phyloP scores from a whole-genome alignment of 129 eudicot species.

The Pittosporum tobira region DNA sequence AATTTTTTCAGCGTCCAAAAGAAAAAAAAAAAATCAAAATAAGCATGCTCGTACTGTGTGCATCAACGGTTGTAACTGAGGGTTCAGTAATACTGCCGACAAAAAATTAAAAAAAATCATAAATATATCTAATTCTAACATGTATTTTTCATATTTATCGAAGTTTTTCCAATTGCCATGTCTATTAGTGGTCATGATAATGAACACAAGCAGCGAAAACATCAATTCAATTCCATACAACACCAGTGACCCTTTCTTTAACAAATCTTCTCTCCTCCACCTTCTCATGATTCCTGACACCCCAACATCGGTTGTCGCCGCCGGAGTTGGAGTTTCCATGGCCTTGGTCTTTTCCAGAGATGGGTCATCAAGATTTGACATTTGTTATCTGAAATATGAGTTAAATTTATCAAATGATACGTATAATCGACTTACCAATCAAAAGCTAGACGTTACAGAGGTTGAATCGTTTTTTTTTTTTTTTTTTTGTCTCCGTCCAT shows the following conservation, averaged over 20 bases:
- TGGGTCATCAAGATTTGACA: conserved; percentile 12
- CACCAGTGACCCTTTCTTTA: conserved; percentile 42
- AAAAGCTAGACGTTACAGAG: too few species aligned
- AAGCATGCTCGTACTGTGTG: too few species aligned
- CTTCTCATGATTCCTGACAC: conserved; percentile 33
- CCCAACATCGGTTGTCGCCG: conserved; percentile 31
- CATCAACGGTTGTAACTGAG: too few species aligned
- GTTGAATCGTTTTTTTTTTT: too few species aligned
- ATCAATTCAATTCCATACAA: conserved; percentile 35
- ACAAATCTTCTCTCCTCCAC: conserved; percentile 62
- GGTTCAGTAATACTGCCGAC: too few species aligned
- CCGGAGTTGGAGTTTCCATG: conserved; percentile 16
- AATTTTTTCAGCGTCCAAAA: too few species aligned
- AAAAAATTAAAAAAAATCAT: too few species aligned
- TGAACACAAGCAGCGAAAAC: conserved; percentile 60
- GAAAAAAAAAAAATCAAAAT: too few species aligned
- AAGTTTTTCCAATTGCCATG: conserved; percentile 61
- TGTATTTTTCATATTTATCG: conserved; percentile 57
- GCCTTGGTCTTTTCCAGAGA: not conserved
- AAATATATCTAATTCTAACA: conserved; percentile 19
- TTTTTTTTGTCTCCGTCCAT: too few species aligned
- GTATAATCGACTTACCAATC: too few species aligned
- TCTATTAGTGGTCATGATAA: conserved; percentile 62
- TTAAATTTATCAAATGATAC: too few species aligned
- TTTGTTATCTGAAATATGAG: not conserved